Percentiles rank a stretch among this genome's conserved stretches.
These are phyloP conservation scores for Globisporangium spinosum DNA, from an alignment of 352 stramenopile species.

Conservation along the genomic window DNA sequence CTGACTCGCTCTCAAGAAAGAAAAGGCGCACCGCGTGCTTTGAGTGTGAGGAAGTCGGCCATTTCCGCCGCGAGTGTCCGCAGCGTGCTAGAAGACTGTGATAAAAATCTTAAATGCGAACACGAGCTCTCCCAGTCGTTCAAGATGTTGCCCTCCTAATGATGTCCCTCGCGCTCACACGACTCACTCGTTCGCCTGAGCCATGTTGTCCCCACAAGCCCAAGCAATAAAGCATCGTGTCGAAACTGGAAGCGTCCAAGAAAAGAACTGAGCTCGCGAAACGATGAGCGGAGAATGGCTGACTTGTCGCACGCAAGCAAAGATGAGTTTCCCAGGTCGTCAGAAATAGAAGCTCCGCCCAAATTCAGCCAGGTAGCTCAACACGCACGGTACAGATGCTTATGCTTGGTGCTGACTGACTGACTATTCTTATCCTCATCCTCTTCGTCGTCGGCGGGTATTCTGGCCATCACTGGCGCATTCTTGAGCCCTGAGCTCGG, in stretches of 20 bases:
- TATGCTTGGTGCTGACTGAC: neutral
- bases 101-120: slow-evolving; percentile 14
- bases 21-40: slow-evolving; percentile 8
- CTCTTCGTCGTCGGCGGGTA: neutral
- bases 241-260: neutral
- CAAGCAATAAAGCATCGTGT: neutral
- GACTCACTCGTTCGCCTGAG: neutral
- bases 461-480: neutral
- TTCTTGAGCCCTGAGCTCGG: neutral
- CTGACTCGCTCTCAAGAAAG: slow-evolving; percentile 1
- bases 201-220: neutral
- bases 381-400: neutral
- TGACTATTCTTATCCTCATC: neutral
- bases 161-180: neutral
- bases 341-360: neutral
- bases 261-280: neutral
- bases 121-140: neutral
- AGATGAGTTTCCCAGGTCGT: neutral
- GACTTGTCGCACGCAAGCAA: neutral
- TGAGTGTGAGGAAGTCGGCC: slow-evolving; percentile 13
- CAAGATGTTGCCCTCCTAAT: neutral
- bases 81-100: slow-evolving; percentile 16
- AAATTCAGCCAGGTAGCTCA: neutral
- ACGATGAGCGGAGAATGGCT: neutral
- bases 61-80: slow-evolving; percentile 27